Evolutionary conservation across 306 rosid genomes (phyloP), one percentile per base, ranked within the genome.

Genomic region (Datisca glomerata): DNA sequence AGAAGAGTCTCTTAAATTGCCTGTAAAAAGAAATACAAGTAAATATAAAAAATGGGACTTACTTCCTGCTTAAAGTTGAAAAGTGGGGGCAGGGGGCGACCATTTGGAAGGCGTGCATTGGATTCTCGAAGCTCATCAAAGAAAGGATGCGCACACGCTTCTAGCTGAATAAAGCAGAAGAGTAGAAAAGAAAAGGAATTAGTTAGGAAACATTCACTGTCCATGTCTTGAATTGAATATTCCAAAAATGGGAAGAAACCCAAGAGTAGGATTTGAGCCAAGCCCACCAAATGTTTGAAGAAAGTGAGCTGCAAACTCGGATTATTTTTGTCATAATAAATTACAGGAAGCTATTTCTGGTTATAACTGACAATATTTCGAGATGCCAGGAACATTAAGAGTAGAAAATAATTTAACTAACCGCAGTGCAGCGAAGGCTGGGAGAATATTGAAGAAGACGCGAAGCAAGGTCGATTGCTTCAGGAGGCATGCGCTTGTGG

Each of bases 371-470:
- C n/a, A n/a, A n/a, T n/a, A n/a, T n/a, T n/a, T n/a, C n/a, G n/a
- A n/a, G n/a, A n/a, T n/a, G n/a, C n/a, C n/a, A n/a, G n/a, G n/a
- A n/a, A n/a, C 7, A 1, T 38, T 14, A 32, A 51, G 17, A 13
- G 16, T 6, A 17, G 8, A 47, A 25, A 49, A 46, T 21, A 11
- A 41, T 43, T 43, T 51, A 32, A 86, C 93, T 78, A 63, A 84
- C 98, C 12, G 95, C 93, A 16, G 78, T 77, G 72, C 95, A 89
- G 43, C 98, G 93, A 53, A 89, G 79, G 61, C 82, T 89, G 9
- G 98, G 98, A 24, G 98, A 89, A 64, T 89, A 89, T 48, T 89
- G 98, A 53, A 89, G 95, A 63, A 89, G 86, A 59, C 98, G 74
- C 47, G 95, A 84, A 47, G 95, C 84, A 60, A 89, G 95, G 75